Base-by-base conservation (phyloP, 805 yeast species). In the Peterozyma toletana region DNA sequence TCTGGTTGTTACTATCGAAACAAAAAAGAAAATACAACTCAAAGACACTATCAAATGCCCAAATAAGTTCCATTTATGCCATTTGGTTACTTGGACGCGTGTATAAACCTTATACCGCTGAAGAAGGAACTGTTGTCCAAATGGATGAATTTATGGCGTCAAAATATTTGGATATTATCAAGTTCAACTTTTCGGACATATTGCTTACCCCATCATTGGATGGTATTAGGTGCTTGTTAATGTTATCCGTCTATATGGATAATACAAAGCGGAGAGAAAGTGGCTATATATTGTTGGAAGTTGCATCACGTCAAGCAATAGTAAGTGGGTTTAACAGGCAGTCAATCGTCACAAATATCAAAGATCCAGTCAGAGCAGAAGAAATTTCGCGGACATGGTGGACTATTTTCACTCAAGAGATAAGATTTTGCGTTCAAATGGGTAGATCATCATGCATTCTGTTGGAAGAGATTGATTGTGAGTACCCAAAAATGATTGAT, bases 171-270 rank as follows among this genome's bases (percentile, higher is more conserved):
- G 46, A 45, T 33, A 44, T 53, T 11, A 46, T 53, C 33, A 51
- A 45, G 35, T 11, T 50, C 7, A 46, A 49, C 14, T 44, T 53
- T 11, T 45, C 56, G 4, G 53, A 53, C 30, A 50, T 54, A 42
- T 15, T 50, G 11, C 33, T 54, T 18, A 44, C 50, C 27, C 54
- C 58, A 3, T 40, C 52, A 5, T 36, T 54, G 21, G 56, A 54
- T 34, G 56, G 58, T 5, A 48, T 54, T 14, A 42, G 54, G 13
- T 52, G 55, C 37, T 18, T 50, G 45, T 17, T 53, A 18, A 33
- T 54, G 33, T 39, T 54, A 15, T 39, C 57, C 11, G 31, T 50
- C 14, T 52, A 53, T 38, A 45, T 54, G 48, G 56, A 53, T 39
- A 45, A 45, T 35, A 43, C 39, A 31, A 48, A 38, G 37, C 33